A percentile compares a stretch with the other conserved stretches of the same genome.
Evolutionary conservation across 1,284 basidiomycete genomes (phyloP).

Genomic region (Melampsora americana): DNA sequence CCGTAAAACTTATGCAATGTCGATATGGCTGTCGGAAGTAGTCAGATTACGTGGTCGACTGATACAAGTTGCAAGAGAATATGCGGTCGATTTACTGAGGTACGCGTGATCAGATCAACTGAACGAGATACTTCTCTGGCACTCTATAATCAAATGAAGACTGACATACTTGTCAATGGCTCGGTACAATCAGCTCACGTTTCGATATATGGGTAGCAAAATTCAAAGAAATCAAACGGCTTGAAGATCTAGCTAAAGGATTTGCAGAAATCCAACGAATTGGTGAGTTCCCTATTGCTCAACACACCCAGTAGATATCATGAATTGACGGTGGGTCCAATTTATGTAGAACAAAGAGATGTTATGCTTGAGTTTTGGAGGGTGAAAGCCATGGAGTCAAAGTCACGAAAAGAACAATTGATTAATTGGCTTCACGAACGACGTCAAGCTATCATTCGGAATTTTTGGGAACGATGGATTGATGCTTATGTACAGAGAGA

Average conservation of each 20-base stretch:
- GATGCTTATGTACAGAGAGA: slow-evolving; percentile 22
- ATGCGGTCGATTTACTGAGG: too few species aligned
- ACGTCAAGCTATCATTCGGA: not conserved
- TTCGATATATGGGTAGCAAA: slow-evolving; percentile 13
- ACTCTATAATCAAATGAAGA: too few species aligned
- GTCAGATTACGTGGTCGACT: too few species aligned
- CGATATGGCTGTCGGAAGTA: too few species aligned
- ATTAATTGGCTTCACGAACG: not conserved
- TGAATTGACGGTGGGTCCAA: not conserved
- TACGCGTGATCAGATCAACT: too few species aligned
- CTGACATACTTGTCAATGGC: too few species aligned
- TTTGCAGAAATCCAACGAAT: slow-evolving; percentile 36
- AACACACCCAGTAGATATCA: too few species aligned
- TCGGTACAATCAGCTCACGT: not conserved
- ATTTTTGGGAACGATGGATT: slow-evolving; percentile 14
- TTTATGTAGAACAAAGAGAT: slow-evolving; percentile 17
- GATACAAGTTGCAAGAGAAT: too few species aligned
- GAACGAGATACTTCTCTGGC: too few species aligned
- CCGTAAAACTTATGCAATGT: too few species aligned
- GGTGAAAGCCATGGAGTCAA: slow-evolving; percentile 12
- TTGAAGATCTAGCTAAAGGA: slow-evolving; percentile 28
- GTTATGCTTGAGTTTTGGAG: slow-evolving; percentile 26
- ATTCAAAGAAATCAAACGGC: slow-evolving; percentile 13
- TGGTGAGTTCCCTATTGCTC: slow-evolving; percentile 4
- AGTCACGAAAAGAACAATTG: not conserved